phyloP scores from a whole-genome alignment of 345 rosid species.

The Corchorus capsularis region DNA sequence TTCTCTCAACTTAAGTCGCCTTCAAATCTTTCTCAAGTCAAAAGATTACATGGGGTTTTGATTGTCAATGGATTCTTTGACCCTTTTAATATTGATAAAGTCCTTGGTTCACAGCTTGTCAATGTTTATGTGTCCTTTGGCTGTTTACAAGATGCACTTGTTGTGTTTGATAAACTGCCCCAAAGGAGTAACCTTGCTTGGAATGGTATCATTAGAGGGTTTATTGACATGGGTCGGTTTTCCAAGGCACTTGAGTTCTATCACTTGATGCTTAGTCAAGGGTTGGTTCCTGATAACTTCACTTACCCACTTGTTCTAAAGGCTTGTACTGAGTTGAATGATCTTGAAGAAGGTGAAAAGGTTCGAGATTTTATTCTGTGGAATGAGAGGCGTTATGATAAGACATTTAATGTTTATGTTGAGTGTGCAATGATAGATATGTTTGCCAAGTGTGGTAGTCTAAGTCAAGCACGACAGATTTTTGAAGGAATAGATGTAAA shows the following conservation, averaged over 20 bases:
- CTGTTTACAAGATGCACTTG: constrained; percentile 28
- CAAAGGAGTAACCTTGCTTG: constrained; percentile 37
- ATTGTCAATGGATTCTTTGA: constrained; percentile 31
- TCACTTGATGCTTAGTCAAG: constrained; percentile 33
- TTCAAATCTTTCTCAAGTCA: constrained; percentile 26
- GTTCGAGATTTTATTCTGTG: constrained; percentile 27
- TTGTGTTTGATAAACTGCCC: constrained; percentile 37
- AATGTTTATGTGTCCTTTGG: constrained; percentile 29
- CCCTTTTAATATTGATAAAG: constrained; percentile 12
- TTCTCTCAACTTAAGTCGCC: constrained; percentile 37
- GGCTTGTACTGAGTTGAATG: constrained; percentile 38
- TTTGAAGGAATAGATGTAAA: constrained; percentile 42
- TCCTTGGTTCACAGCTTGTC: constrained; percentile 40
- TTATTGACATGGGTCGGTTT: constrained; percentile 25
- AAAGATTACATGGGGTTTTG: constrained; percentile 29
- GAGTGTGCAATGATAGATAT: constrained; percentile 51
- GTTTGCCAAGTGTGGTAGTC: constrained; percentile 56
- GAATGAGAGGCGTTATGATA: constrained; percentile 15
- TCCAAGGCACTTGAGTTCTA: constrained; percentile 26
- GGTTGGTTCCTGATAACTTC: constrained; percentile 37
- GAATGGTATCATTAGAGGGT: constrained; percentile 40
- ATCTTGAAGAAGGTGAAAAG: constrained; percentile 31
- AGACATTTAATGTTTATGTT: constrained; percentile 36
- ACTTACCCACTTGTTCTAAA: constrained; percentile 40
- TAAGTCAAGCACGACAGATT: constrained; percentile 38